Base-by-base conservation (phyloP, 176 grass and related monocot species). In the Puccinellia tenuiflora region DNA sequence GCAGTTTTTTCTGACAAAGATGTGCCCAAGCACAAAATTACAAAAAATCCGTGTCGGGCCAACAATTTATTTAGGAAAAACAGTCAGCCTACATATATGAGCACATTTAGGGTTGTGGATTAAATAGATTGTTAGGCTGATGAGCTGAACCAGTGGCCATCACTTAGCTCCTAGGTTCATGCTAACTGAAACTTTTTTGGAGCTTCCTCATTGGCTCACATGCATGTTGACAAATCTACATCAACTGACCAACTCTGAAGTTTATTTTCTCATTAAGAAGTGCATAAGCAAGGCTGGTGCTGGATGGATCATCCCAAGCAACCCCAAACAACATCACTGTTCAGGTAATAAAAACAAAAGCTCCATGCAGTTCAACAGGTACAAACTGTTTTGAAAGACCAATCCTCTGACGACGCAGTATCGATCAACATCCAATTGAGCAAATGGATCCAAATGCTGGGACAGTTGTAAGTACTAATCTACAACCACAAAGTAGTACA, bases 171-270 rank as follows among this genome's bases (percentile, higher is more conserved):
- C 40, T 54, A 43, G 43, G 75, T 59, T 43, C 61, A 46, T 56
- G 72, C 37, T 72, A 28, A 74, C 46, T 86, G 54, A 79, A 45
- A 22, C 79, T 9, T 31, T 68, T 76, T 1, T 15, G 6, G 42
- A 57, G 26, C 75, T 79, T 21, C 42, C 2, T 84, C 57, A 80
- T 45, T 61, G 80, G 6, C 82, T 78, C 73, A 56, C 79, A 78
- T 59, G 75, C 84, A 79, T 79, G 75, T 85, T 26, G 78, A 81
- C 18, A 75, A 86, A 86, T 86, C 85, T 45, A 86, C 67, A 75
- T 86, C 85, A 66, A 65, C 14, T 53, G 68, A 14, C 21, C 30
- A 74, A 22, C 21, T 42, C 17, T 70, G 7, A 45, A 67, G 8
- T 15, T 17, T n/a, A 2, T 48, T 15, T 56, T 28, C 31, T 50